Evolutionary conservation across 2,329 filamentous ascomycete genomes (phyloP).

Genomic region (Sclerotinia subarctica): DNA sequence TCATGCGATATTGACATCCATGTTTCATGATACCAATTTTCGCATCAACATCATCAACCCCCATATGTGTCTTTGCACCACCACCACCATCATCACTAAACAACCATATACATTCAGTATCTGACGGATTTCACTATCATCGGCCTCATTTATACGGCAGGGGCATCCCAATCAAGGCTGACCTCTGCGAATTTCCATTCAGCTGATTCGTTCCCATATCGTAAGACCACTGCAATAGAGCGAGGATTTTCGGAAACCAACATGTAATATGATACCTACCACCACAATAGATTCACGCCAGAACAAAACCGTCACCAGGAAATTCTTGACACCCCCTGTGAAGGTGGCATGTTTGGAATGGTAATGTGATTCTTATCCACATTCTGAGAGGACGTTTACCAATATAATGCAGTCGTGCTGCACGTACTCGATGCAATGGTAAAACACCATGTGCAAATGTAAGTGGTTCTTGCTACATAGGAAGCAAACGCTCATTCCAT

Average conservation of each 20-base stretch:
- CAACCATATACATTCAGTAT: background rate
- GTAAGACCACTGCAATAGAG: background rate
- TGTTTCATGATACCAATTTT: background rate
- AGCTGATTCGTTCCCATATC: background rate
- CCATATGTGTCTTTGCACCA: background rate
- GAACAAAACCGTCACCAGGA: constrained; percentile 30
- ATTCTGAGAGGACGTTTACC: background rate
- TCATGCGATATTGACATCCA: too few species aligned
- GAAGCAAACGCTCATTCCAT: background rate
- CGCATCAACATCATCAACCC: background rate
- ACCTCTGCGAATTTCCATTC: background rate
- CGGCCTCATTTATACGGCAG: background rate
- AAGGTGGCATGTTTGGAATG: constrained; percentile 51
- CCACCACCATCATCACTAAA: background rate
- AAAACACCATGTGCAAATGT: constrained; percentile 46
- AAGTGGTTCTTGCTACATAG: constrained; percentile 26
- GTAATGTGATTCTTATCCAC: constrained; percentile 38
- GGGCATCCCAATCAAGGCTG: background rate
- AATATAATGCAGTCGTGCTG: constrained; percentile 41
- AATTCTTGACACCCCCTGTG: constrained; percentile 43
- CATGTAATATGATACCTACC: constrained; percentile 9
- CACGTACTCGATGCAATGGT: constrained; percentile 48
- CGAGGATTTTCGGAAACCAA: background rate
- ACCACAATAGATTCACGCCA: background rate
- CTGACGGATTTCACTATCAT: background rate